A percentile compares a stretch with the other conserved stretches of the same genome.
Evolutionary conservation across 169 alveolate genomes (phyloP).

Genomic region (Plasmodium vinckei): DNA sequence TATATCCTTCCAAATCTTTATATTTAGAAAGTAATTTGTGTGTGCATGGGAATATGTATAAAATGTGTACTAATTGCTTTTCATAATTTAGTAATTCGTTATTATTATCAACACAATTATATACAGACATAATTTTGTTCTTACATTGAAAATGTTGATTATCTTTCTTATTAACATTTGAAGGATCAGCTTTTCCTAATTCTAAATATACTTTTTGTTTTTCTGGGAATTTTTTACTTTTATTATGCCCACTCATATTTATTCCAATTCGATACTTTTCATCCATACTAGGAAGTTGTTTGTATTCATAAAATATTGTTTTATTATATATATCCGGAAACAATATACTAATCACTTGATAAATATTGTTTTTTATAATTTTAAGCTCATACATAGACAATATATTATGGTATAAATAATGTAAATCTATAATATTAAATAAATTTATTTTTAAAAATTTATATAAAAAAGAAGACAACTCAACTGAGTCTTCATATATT

Average conservation of each 20-base stretch:
- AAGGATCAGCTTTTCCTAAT: not conserved
- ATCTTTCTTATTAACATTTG: not conserved
- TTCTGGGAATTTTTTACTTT: not conserved
- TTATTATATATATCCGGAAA: slow-evolving; percentile 43
- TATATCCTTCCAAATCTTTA: slow-evolving; percentile 62
- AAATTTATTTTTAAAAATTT: slow-evolving; percentile 69
- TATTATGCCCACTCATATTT: not conserved
- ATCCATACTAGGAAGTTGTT: not conserved
- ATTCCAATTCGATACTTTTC: not conserved
- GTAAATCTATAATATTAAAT: slow-evolving; percentile 50
- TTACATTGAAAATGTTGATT: slow-evolving; percentile 6
- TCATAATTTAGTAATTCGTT: slow-evolving; percentile 42
- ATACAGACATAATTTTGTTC: slow-evolving; percentile 30
- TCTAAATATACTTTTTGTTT: not conserved
- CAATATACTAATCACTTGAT: slow-evolving; percentile 17
- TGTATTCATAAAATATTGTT: slow-evolving; percentile 23
- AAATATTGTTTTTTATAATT: slow-evolving; percentile 47
- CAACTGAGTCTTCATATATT: slow-evolving; percentile 60
- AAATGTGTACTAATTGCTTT: slow-evolving; percentile 55
- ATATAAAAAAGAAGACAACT: slow-evolving; percentile 46
- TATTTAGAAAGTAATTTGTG: slow-evolving; percentile 47
- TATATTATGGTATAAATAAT: slow-evolving; percentile 45
- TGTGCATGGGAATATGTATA: slow-evolving; percentile 63
- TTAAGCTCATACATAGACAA: slow-evolving; percentile 42
- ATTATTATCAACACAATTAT: slow-evolving; percentile 22